Base-by-base conservation (phyloP, 306 rosid genomes). In the Malus orientalis region DNA sequence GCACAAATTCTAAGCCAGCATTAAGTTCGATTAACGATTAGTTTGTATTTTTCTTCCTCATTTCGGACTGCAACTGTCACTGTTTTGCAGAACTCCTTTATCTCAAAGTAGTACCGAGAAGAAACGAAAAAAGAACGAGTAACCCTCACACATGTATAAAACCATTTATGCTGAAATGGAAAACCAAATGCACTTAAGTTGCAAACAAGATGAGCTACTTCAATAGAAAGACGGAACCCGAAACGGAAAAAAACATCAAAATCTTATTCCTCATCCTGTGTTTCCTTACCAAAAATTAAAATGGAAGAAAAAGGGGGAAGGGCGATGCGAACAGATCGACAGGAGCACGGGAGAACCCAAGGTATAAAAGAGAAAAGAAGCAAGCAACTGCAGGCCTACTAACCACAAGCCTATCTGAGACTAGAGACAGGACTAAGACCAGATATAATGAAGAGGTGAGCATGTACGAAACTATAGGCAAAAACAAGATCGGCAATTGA, bases 381-480 rank as follows among this genome's bases (percentile, higher is more conserved):
- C 70, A 10, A 49, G 54, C 65, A 44, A 66, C 44, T 58, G 83
- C 40, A 32, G 79, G 83, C 74, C 69, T 49, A 67, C 73, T 63
- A 71, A 64, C 25, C 68, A 54, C 66, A 40, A 30, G 62, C 61
- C 74, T 68, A 38, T 22, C n/a, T 30, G 74, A 67, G 15, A 79
- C 27, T 74, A n/a, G 25, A 42, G 83, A 74, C 78, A 74, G 3
- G 79, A 74, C 13, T 44, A 65, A 19, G 69, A 66, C 54, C 30
- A 65, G 22, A 51, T 29, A 69, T 66, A 61, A 66, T 29, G 62
- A 72, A 65, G 49, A 25, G 25, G 68, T 53, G 62, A 58, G 84
- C 71, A 69, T 19, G 73, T 68, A 76, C 23, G 75, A 60, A 65
- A 68, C 84, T 47, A 71, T 81, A 78, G 74, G 80, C 42, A 74